Conservation (phyloP, 306 rosid species). For the Arachis hypogaea region DNA sequence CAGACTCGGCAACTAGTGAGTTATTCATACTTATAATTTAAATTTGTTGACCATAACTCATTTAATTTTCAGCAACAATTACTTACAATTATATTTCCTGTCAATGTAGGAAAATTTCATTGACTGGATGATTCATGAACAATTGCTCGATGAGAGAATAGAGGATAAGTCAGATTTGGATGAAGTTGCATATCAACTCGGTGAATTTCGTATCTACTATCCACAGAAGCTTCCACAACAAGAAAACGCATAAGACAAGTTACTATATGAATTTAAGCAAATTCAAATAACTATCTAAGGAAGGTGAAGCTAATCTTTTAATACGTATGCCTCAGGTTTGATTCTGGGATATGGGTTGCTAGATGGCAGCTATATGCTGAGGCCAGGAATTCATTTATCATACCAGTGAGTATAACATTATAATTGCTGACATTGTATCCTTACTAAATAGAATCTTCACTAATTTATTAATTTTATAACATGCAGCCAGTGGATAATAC, state of each 20-base stretch:
- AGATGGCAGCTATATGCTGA: neutral
- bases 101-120: neutral
- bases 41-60: no score
- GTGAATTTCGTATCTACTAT: neutral
- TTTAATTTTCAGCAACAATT: no score
- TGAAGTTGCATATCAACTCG: neutral
- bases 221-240: neutral
- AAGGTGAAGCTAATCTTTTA: neutral
- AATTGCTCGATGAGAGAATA: neutral
- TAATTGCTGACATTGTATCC: no score
- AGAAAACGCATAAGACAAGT: neutral
- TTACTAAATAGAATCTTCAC: no score
- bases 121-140: neutral
- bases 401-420: no score
- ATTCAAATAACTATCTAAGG: no score
- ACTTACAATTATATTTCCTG: no score
- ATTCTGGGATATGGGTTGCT: neutral
- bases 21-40: no score
- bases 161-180: neutral
- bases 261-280: no score
- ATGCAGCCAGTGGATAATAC: no score
- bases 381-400: neutral
- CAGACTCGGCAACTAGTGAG: no score
- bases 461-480: no score
- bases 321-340: neutral